A percentile compares a stretch with the other conserved stretches of the same genome.
phyloP scores from a whole-genome alignment of 306 rosid genomes.

The Acmispon strigosus region DNA sequence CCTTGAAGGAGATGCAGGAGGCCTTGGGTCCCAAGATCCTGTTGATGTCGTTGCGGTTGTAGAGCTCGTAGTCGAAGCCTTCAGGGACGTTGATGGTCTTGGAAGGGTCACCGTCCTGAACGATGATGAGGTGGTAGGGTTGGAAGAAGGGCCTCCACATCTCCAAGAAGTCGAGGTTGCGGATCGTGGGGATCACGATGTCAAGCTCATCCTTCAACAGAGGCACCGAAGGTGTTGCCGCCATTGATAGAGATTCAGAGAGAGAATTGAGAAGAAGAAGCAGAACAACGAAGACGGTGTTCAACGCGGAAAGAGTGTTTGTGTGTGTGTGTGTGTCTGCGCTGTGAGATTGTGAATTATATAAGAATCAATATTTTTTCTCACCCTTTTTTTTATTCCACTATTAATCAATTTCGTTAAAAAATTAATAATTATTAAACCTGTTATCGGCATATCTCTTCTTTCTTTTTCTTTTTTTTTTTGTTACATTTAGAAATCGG shows the following conservation, averaged over 20 bases:
- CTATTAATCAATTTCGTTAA: no score
- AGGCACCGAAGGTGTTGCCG: conserved; percentile 35
- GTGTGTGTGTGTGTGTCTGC: neutral
- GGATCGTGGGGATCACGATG: conserved; percentile 86
- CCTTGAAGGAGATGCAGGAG: conserved; percentile 83
- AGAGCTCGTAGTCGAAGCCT: conserved; percentile 70
- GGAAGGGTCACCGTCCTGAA: conserved; percentile 79
- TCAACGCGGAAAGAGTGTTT: neutral
- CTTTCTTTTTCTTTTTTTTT: no score
- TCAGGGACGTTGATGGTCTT: conserved; percentile 61
- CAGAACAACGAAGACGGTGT: neutral
- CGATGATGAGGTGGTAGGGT: conserved; percentile 65
- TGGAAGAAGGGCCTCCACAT: conserved; percentile 87
- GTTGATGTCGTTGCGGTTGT: conserved; percentile 69
- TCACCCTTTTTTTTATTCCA: no score
- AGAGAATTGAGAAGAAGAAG: neutral
- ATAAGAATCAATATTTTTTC: no score
- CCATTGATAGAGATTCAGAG: conserved; percentile 31
- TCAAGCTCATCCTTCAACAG: conserved; percentile 70
- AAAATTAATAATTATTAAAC: no score
- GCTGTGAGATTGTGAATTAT: neutral
- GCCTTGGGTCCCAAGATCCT: conserved; percentile 78
- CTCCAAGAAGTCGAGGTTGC: conserved; percentile 82
- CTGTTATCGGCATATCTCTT: no score
- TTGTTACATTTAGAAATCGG: no score